A percentile compares a stretch with the other conserved stretches of the same genome.
Conservation (phyloP, 805 yeast genomes). For the Candida anglica region DNA sequence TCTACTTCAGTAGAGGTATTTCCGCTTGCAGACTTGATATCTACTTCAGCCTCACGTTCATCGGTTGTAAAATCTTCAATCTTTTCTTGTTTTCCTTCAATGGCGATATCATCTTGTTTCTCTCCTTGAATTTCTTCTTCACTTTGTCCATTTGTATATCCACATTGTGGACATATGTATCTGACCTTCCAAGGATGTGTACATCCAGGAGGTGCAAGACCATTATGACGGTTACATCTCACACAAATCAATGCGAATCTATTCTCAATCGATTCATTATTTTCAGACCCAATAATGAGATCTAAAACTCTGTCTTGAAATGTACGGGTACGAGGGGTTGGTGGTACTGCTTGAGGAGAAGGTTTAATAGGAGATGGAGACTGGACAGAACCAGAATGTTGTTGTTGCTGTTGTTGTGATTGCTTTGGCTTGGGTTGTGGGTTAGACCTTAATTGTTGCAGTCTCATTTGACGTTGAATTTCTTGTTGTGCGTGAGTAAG, state of each 20-base stretch:
- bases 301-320: slow-evolving; percentile 37
- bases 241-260: slow-evolving; percentile 72
- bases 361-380: neutral
- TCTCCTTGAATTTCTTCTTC: too few species aligned
- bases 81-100: neutral
- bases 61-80: neutral
- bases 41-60: neutral
- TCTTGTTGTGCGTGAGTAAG: too few species aligned
- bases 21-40: too few species aligned
- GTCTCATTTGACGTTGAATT: too few species aligned
- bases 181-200: slow-evolving; percentile 43
- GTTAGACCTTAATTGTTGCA: too few species aligned
- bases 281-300: slow-evolving; percentile 47
- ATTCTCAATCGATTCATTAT: slow-evolving; percentile 56
- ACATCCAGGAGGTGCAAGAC: slow-evolving; percentile 73
- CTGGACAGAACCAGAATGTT: neutral
- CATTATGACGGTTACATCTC: slow-evolving; percentile 69
- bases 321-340: slow-evolving; percentile 7
- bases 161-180: slow-evolving; percentile 68
- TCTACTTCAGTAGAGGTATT: too few species aligned
- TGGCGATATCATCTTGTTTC: neutral
- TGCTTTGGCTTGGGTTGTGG: neutral
- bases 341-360: neutral
- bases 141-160: slow-evolving; percentile 38
- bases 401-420: neutral